Percentiles rank a stretch among this genome's conserved stretches.
phyloP scores from a whole-genome alignment of 1,139 yeast genomes.

The Zygosaccharomyces pseudobailii region DNA sequence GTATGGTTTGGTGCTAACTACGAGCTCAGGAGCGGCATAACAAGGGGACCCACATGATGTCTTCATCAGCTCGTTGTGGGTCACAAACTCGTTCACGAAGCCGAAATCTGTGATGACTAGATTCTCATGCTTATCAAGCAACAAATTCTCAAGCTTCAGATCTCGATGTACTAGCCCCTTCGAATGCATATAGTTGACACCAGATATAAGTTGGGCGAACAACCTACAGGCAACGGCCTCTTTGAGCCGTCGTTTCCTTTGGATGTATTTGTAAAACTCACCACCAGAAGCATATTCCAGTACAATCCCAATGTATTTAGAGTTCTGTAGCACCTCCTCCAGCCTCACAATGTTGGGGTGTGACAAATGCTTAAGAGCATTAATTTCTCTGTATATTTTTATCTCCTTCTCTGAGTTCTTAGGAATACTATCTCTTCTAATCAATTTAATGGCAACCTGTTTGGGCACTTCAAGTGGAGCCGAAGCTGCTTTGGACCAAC shows the following conservation, averaged over 20 bases:
- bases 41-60: slow-evolving; percentile 98
- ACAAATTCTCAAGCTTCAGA: slow-evolving; percentile 68
- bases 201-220: slow-evolving; percentile 89
- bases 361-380: slow-evolving; percentile 74
- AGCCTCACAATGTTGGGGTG: slow-evolving; percentile 92
- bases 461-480: slow-evolving; percentile 43
- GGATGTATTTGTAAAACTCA: slow-evolving; percentile 88
- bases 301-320: slow-evolving; percentile 92
- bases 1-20: slow-evolving; percentile 79
- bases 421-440: slow-evolving; percentile 78
- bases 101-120: slow-evolving; percentile 76
- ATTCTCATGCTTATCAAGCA: slow-evolving; percentile 60
- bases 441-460: slow-evolving; percentile 90
- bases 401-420: slow-evolving; percentile 81
- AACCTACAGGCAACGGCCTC: slow-evolving; percentile 80
- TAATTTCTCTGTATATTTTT: slow-evolving; percentile 89
- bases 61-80: slow-evolving; percentile 74
- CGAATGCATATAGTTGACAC: slow-evolving; percentile 79
- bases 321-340: slow-evolving; percentile 91
- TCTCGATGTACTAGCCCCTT: slow-evolving; percentile 71
- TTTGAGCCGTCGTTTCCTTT: slow-evolving; percentile 79
- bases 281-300: slow-evolving; percentile 97
- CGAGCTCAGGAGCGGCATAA: slow-evolving; percentile 97
- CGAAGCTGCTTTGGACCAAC: slow-evolving; percentile 56
- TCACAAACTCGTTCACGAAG: slow-evolving; percentile 82